Conservation (phyloP, 345 rosid genomes). For the Hibiscus tridactylites region DNA sequence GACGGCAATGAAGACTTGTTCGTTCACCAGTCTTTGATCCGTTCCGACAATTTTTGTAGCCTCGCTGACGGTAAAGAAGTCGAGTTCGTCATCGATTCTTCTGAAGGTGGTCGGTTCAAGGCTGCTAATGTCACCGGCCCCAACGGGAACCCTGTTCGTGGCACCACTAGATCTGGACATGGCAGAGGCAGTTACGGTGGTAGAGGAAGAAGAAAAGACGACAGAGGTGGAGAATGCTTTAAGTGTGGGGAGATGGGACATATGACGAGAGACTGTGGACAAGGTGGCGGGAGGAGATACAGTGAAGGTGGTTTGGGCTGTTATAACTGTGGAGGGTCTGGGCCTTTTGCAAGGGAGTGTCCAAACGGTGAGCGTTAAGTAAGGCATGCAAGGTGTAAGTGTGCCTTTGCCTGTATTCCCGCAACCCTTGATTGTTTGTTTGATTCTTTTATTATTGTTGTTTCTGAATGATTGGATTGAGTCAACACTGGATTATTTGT, state of each 20-base stretch:
- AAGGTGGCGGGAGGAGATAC: constrained; percentile 13
- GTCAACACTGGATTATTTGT: not conserved
- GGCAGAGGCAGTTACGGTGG: constrained; percentile 30
- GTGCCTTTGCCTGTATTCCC: too few relatives aligned
- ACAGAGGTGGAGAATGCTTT: constrained; percentile 28
- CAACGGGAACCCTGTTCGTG: constrained; percentile 36
- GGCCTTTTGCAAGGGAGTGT: constrained; percentile 86
- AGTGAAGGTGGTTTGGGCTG: constrained; percentile 39
- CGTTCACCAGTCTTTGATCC: too few relatives aligned
- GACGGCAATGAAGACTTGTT: too few relatives aligned
- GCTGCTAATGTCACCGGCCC: constrained; percentile 82
- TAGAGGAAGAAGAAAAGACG: constrained; percentile 16
- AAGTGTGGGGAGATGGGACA: constrained; percentile 26
- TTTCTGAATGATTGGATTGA: not conserved
- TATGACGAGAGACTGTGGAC: constrained; percentile 22
- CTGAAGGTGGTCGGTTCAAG: too few relatives aligned
- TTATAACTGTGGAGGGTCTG: constrained; percentile 69
- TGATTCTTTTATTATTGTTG: not conserved
- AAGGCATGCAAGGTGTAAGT: too few relatives aligned
- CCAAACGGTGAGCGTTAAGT: constrained; percentile 37
- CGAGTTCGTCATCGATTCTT: too few relatives aligned
- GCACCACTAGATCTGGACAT: constrained; percentile 33
- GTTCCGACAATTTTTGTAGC: too few relatives aligned
- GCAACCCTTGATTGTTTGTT: not conserved
- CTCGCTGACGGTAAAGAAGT: too few relatives aligned